These are phyloP conservation scores for Podospora pseudoanserina DNA, from an alignment of 495 filamentous ascomycete genomes.

Conservation along the genomic window DNA sequence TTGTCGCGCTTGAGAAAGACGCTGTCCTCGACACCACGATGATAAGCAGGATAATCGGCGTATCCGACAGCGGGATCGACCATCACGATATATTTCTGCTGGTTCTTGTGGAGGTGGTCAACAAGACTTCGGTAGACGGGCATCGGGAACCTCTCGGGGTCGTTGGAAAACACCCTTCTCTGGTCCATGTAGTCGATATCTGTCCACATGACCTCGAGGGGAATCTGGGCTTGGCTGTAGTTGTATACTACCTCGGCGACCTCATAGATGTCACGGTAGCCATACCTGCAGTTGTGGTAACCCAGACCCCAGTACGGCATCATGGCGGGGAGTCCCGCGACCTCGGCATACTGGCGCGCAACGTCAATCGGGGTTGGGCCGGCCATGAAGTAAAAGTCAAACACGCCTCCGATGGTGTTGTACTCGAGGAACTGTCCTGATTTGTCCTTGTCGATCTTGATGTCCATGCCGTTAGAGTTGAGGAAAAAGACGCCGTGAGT, in stretches of 20 bases:
- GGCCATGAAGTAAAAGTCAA: conserved; percentile 82
- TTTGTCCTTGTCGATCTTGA: conserved; percentile 68
- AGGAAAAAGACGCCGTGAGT: conserved; percentile 82
- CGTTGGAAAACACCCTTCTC: conserved; percentile 69
- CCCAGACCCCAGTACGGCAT: conserved; percentile 85
- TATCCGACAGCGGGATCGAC: conserved; percentile 80
- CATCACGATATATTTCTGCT: conserved; percentile 84
- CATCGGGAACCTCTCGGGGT: conserved; percentile 68
- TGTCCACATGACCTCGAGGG: conserved; percentile 86
- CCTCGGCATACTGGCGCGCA: conserved; percentile 66
- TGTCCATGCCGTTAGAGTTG: conserved; percentile 84
- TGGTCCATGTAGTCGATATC: conserved; percentile 79
- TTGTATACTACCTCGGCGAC: conserved; percentile 78
- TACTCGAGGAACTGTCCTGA: conserved; percentile 77
- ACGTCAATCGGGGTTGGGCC: conserved; percentile 71
- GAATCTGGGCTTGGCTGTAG: conserved; percentile 71
- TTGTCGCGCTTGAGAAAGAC: conserved; percentile 64
- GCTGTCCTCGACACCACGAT: conserved; percentile 57
- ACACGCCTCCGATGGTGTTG: conserved; percentile 72
- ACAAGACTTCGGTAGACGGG: conserved; percentile 65
- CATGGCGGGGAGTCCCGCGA: conserved; percentile 69
- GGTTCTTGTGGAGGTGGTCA: conserved; percentile 63
- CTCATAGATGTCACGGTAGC: conserved; percentile 71
- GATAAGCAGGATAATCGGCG: conserved; percentile 61
- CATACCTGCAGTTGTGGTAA: conserved; percentile 80